Evolutionary conservation across 495 filamentous ascomycete species (phyloP).

Genomic region (Penicillium coffeae): DNA sequence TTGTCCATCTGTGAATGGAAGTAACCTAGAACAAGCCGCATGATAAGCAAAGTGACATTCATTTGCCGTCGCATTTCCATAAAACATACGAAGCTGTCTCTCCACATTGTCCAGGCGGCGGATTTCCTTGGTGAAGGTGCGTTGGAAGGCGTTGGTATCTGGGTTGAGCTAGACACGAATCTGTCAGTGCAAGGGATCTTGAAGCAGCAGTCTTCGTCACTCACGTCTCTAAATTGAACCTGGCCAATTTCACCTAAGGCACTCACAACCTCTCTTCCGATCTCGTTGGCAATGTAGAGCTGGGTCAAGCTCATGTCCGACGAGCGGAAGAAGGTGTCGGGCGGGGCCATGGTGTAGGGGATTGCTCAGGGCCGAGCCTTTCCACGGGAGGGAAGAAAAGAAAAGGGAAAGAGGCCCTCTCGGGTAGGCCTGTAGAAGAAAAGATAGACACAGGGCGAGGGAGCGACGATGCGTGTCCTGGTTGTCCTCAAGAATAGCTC

Average conservation of each 20-base stretch:
- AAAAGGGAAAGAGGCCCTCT: conserved; percentile 4
- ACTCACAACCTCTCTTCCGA: conserved; percentile 94
- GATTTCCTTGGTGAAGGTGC: conserved; percentile 97
- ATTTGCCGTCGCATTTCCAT: neutral
- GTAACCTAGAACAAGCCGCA: conserved; percentile 52
- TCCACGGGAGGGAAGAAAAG: conserved; percentile 18
- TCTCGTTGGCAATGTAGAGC: conserved; percentile 98
- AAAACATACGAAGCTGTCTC: conserved; percentile 80
- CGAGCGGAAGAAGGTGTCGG: conserved; percentile 98
- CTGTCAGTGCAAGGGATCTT: neutral
- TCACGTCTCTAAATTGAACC: conserved; percentile 95
- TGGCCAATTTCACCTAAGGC: conserved; percentile 92
- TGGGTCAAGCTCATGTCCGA: conserved; percentile 99
- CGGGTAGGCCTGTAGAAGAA: conserved; percentile 5
- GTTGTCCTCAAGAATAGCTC: neutral
- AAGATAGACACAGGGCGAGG: conserved; percentile 11
- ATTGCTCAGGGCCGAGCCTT: conserved; percentile 27
- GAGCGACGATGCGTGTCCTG: too few relatives aligned
- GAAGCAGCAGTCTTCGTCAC: conserved; percentile 26
- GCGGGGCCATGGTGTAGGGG: conserved; percentile 43
- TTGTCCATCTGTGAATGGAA: conserved; percentile 96
- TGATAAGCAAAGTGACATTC: conserved; percentile 3
- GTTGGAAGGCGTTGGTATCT: conserved; percentile 88
- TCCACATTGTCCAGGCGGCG: conserved; percentile 96
- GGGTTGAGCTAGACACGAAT: conserved; percentile 70